A percentile compares a stretch with the other conserved stretches of the same genome.
These are phyloP conservation scores for Pythium rhizo-oryzae DNA, from an alignment of 352 stramenopile species.

Conservation along the genomic window DNA sequence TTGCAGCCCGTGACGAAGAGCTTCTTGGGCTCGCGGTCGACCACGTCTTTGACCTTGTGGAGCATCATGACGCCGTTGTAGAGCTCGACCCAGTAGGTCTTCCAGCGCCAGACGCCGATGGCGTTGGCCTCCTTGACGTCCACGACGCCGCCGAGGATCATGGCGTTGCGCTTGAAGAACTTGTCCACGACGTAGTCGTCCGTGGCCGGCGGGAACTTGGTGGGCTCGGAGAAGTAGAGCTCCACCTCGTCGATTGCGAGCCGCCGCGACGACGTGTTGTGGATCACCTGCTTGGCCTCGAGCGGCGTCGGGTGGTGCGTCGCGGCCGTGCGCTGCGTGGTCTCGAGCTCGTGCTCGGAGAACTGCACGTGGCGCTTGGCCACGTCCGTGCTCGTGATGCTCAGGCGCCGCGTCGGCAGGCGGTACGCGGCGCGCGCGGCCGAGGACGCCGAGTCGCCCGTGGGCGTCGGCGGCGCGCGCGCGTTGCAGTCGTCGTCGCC, in stretches of 20 bases:
- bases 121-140: constrained; percentile 30
- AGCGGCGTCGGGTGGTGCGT: constrained; percentile 31
- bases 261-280: constrained; percentile 29
- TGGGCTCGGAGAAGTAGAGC: constrained; percentile 29
- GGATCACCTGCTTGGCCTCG: constrained; percentile 27
- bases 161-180: constrained; percentile 46
- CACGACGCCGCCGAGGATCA: constrained; percentile 54
- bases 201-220: constrained; percentile 22
- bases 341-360: constrained; percentile 30
- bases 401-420: constrained; percentile 12
- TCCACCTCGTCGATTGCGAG: constrained; percentile 31
- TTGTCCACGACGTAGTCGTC: constrained; percentile 39
- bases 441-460: background rate
- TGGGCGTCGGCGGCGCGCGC: constrained; percentile 6
- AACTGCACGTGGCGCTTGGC: constrained; percentile 53
- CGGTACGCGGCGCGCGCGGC: constrained; percentile 10
- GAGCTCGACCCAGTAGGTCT: constrained; percentile 61
- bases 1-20: constrained; percentile 40
- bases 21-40: constrained; percentile 57
- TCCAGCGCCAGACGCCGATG: constrained; percentile 18
- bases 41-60: constrained; percentile 54
- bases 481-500: constrained; percentile 20
- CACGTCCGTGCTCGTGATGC: constrained; percentile 19
- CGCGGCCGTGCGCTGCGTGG: constrained; percentile 18
- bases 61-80: constrained; percentile 71